These are phyloP conservation scores for Lycium ferocissimum DNA, from an alignment of 257 asterid genomes.

Conservation along the genomic window DNA sequence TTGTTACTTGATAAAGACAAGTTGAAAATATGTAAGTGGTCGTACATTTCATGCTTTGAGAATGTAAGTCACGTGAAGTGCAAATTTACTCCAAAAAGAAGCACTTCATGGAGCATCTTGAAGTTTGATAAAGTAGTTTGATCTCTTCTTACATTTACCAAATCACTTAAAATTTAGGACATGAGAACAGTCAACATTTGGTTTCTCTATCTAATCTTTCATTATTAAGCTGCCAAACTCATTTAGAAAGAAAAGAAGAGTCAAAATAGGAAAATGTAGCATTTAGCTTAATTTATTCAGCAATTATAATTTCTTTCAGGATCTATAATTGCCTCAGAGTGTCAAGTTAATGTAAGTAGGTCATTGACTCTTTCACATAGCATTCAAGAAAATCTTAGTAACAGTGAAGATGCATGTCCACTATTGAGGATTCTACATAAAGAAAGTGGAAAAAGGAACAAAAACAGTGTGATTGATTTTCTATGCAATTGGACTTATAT, in stretches of 20 bases:
- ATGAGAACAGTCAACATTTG: background rate
- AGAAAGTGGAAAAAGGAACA: slow-evolving; percentile 17
- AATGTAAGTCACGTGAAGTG: background rate
- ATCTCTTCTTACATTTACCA: background rate
- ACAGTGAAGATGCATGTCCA: slow-evolving; percentile 14
- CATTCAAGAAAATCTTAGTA: background rate
- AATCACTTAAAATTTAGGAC: slow-evolving; percentile 10
- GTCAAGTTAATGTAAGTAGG: background rate
- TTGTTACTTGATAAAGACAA: background rate
- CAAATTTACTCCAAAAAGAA: slow-evolving; percentile 1
- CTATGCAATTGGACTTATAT: background rate
- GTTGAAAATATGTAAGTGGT: background rate
- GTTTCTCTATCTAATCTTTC: background rate
- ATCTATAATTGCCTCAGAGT: background rate
- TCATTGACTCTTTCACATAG: background rate
- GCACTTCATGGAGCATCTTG: slow-evolving; percentile 11
- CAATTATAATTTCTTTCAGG: background rate
- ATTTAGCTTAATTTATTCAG: slow-evolving; percentile 8
- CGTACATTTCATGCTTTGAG: background rate
- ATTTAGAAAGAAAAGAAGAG: background rate
- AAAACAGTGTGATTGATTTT: background rate
- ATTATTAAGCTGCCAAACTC: background rate
- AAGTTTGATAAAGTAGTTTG: slow-evolving; percentile 3
- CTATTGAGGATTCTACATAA: background rate
- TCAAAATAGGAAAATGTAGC: background rate